Percentiles rank a stretch among this genome's conserved stretches.
Conservation (phyloP, 306 rosid species). For the Cicer chorassanicum region DNA sequence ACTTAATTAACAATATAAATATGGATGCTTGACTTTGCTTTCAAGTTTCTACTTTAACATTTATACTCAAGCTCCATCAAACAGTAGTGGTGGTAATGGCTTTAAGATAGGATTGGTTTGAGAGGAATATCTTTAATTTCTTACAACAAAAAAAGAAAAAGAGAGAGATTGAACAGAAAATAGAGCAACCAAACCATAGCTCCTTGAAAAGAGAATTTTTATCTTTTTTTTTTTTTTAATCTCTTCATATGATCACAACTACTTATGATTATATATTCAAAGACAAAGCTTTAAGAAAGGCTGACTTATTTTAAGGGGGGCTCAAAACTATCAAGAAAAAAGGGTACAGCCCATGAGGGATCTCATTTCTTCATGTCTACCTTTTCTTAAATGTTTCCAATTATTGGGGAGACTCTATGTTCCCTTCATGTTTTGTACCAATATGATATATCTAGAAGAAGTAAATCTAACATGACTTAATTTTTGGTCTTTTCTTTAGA, state of each 20-base stretch:
- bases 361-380: slow-evolving; percentile 41
- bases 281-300: slow-evolving; percentile 54
- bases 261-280: slow-evolving; percentile 30
- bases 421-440: slow-evolving; percentile 17
- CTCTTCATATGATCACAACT: background rate
- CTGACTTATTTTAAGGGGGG: slow-evolving; percentile 44
- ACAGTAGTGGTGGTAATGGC: slow-evolving; percentile 17
- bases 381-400: slow-evolving; percentile 45
- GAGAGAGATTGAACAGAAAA: slow-evolving; percentile 41
- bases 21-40: slow-evolving; percentile 54
- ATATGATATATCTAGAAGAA: slow-evolving; percentile 12
- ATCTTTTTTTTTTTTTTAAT: background rate
- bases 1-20: slow-evolving; percentile 14
- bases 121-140: slow-evolving; percentile 39
- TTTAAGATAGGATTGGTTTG: slow-evolving; percentile 31
- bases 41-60: slow-evolving; percentile 48
- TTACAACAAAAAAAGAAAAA: slow-evolving; percentile 21
- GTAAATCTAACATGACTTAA: background rate
- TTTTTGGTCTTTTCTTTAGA: background rate
- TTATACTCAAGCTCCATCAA: slow-evolving; percentile 43
- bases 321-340: slow-evolving; percentile 4
- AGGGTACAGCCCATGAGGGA: slow-evolving; percentile 34
- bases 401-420: slow-evolving; percentile 31
- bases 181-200: slow-evolving; percentile 40
- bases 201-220: slow-evolving; percentile 17